Conservation (phyloP, 345 rosid genomes). For the Trapa incisa region DNA sequence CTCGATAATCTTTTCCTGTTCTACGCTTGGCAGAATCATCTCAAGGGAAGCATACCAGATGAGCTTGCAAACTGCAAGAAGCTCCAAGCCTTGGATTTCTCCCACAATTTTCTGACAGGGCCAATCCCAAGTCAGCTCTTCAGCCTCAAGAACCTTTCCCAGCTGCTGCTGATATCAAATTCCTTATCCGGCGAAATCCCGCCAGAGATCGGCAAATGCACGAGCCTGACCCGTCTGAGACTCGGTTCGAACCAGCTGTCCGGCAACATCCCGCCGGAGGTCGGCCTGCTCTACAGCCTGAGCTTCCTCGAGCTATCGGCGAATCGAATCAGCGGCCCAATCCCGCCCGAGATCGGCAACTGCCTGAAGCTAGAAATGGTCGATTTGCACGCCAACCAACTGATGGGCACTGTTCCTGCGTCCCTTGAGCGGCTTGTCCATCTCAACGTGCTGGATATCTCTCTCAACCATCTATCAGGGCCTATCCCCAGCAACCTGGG, state of each 20-base stretch:
- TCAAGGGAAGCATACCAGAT: conserved; percentile 43
- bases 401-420: conserved; percentile 38
- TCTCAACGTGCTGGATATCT: conserved; percentile 49
- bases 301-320: conserved; percentile 56
- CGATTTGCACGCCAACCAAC: conserved; percentile 37
- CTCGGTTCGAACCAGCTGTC: conserved; percentile 43
- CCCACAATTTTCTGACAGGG: conserved; percentile 48
- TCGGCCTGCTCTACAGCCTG: conserved; percentile 30
- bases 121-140: conserved; percentile 48
- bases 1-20: conserved; percentile 44
- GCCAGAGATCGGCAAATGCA: conserved; percentile 39
- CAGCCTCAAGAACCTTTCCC: conserved; percentile 38
- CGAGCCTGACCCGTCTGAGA: conserved; percentile 42
- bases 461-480: conserved; percentile 34
- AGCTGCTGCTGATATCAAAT: conserved; percentile 50
- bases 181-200: conserved; percentile 44
- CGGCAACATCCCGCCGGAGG: conserved; percentile 39
- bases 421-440: conserved; percentile 31
- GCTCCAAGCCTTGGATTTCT: conserved; percentile 55
- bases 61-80: conserved; percentile 41
- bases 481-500: conserved; percentile 39
- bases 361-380: conserved; percentile 51
- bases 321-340: conserved; percentile 38
- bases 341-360: conserved; percentile 42
- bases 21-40: conserved; percentile 62